Evolutionary conservation across 2,329 filamentous ascomycete species (phyloP).

Genomic region (Penicillium sp.): DNA sequence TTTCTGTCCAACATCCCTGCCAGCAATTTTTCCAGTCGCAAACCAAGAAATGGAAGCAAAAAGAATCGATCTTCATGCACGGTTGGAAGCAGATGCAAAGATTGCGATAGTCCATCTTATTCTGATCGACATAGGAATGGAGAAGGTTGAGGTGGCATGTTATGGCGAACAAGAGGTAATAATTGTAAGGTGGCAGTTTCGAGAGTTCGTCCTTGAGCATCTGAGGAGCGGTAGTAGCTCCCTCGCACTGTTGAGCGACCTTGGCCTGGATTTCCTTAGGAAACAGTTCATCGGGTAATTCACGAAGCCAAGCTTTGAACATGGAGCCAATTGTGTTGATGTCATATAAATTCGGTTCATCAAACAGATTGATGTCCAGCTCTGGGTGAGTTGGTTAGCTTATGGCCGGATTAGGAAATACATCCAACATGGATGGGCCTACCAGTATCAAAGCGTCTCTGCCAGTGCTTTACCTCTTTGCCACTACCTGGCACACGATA

Average conservation of each 20-base stretch:
- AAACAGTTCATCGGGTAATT: constrained; percentile 92
- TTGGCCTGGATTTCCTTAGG: constrained; percentile 81
- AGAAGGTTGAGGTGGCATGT: constrained; percentile 93
- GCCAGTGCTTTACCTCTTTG: constrained; percentile 90
- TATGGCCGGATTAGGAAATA: constrained; percentile 1
- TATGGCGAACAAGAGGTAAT: constrained; percentile 95
- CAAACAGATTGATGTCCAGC: constrained; percentile 86
- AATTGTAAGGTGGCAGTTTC: constrained; percentile 93
- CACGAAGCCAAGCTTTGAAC: constrained; percentile 94
- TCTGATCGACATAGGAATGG: constrained; percentile 89
- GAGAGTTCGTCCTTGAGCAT: constrained; percentile 89
- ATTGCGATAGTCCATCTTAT: constrained; percentile 98
- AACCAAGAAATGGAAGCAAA: constrained; percentile 93
- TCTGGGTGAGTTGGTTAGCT: constrained; percentile 57
- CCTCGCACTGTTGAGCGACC: constrained; percentile 78
- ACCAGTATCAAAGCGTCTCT: constrained; percentile 87
- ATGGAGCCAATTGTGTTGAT: constrained; percentile 96
- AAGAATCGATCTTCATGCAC: constrained; percentile 93
- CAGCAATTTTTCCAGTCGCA: constrained; percentile 96
- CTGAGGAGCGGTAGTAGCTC: constrained; percentile 79
- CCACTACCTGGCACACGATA: constrained; percentile 92
- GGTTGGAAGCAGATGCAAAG: constrained; percentile 97
- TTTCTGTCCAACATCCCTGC: constrained; percentile 93
- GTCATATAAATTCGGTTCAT: constrained; percentile 86
- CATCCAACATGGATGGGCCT: constrained; percentile 29